phyloP scores from a whole-genome alignment of 2,329 filamentous ascomycete species.

The Trichoderma sp. region DNA sequence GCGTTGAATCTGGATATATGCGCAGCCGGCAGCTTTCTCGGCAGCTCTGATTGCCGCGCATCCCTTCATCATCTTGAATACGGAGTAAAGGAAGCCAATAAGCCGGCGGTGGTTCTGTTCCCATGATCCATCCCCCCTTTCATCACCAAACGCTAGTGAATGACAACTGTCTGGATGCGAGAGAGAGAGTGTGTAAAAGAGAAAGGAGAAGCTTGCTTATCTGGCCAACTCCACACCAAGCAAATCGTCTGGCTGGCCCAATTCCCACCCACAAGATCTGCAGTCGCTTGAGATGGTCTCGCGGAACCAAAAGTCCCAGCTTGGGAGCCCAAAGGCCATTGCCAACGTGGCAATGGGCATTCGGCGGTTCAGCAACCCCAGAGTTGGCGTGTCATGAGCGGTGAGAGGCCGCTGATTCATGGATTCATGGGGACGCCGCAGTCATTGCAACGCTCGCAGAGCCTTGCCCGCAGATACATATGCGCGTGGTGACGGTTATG shows the following conservation, averaged over 20 bases:
- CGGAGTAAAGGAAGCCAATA: conserved; percentile 11
- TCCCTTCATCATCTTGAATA: conserved; percentile 4
- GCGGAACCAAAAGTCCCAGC: conserved; percentile 4
- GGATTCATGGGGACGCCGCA: conserved; percentile 6
- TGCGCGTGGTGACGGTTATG: conserved; percentile 22
- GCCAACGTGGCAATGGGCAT: conserved; percentile 24
- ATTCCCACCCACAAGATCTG: conserved; percentile 12
- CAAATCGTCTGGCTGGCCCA: conserved; percentile 7
- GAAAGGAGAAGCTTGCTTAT: conserved; percentile 6
- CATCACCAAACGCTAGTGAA: conserved; percentile 3
- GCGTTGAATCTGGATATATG: neutral
- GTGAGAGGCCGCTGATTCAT: conserved; percentile 19
- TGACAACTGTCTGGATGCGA: conserved; percentile 8
- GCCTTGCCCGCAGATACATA: conserved; percentile 21
- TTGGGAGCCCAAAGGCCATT: neutral
- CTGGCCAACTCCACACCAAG: conserved; percentile 19
- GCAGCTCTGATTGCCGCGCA: conserved; percentile 3
- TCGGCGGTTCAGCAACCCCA: conserved; percentile 4
- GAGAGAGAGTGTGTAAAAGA: neutral
- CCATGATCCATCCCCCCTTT: neutral
- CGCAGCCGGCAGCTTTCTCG: neutral
- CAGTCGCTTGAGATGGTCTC: conserved; percentile 11
- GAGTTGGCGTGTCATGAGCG: conserved; percentile 20
- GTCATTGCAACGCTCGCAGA: conserved; percentile 14
- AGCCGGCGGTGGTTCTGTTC: neutral